Evolutionary conservation across 2,329 filamentous ascomycete genomes (phyloP).

Genomic region (Hortaea sp.): DNA sequence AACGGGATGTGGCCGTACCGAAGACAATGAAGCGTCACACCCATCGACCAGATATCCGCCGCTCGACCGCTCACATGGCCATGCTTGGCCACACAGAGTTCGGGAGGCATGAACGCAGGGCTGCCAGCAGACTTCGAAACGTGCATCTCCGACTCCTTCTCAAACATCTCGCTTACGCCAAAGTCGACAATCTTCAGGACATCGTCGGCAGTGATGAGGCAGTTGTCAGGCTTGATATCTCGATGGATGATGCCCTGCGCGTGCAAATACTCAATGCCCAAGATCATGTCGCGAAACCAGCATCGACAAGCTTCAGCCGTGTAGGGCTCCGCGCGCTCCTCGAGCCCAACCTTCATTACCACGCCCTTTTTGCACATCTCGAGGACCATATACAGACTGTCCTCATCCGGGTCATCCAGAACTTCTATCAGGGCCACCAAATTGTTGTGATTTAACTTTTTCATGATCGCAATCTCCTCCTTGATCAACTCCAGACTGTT

Average conservation of each 20-base stretch:
- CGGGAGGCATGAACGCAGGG: slow-evolving; percentile 86
- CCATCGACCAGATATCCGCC: slow-evolving; percentile 98
- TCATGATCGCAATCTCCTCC: slow-evolving; percentile 98
- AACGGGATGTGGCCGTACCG: slow-evolving; percentile 85
- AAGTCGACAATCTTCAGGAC: slow-evolving; percentile 97
- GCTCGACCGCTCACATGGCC: slow-evolving; percentile 80
- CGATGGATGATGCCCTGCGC: slow-evolving; percentile 89
- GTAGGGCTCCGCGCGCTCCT: slow-evolving; percentile 73
- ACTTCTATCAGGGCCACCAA: slow-evolving; percentile 91
- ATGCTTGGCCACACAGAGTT: slow-evolving; percentile 79
- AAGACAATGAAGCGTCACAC: slow-evolving; percentile 85
- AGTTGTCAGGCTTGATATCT: slow-evolving; percentile 96
- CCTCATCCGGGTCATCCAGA: slow-evolving; percentile 86
- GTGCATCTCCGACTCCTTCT: slow-evolving; percentile 76
- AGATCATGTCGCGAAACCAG: slow-evolving; percentile 90
- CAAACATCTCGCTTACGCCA: slow-evolving; percentile 98
- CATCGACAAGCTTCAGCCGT: slow-evolving; percentile 69
- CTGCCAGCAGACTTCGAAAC: slow-evolving; percentile 90
- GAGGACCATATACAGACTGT: slow-evolving; percentile 96
- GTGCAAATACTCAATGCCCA: slow-evolving; percentile 93
- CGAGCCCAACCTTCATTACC: slow-evolving; percentile 90
- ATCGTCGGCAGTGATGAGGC: slow-evolving; percentile 79
- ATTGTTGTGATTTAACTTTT: slow-evolving; percentile 91
- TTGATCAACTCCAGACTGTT: slow-evolving; percentile 78
- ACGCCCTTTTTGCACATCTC: slow-evolving; percentile 99